Base-by-base conservation (phyloP, 163 green algal genomes). In the Prototheca stagnorum region DNA sequence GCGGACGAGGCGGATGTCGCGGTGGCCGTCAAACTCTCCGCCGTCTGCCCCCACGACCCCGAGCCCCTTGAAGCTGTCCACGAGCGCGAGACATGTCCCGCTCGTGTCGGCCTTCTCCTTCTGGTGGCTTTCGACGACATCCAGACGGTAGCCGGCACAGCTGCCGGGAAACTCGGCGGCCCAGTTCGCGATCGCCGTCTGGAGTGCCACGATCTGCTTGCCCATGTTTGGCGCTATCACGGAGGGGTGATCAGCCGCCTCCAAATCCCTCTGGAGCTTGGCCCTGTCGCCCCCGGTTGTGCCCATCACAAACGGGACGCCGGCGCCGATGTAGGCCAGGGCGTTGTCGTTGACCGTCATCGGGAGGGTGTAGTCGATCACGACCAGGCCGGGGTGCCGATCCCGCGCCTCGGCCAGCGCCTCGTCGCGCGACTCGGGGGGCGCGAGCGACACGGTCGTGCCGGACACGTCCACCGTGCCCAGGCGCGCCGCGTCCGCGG, bases 161-260 rank as follows among this genome's bases (percentile, higher is more conserved):
- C 79, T 83, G 21, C 84, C 83, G 0, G 85, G 85, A 59, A 92
- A 95, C 11, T 55, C 57, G n/a, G 84, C 54, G 2, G 78, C 81
- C 81, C 88, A 85, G 43, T 79, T 64, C 47, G 86, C 75, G 79
- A 93, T 84, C 59, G 81, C 87, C 1, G 84, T 89, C 64, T 96
- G 86, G 49, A 93, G 84, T 8, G 86, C 86, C 16, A 95, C 82
- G 19, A 97, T 77, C 78, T 93, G 90, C 74, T 99, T 99, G 42
- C 91, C 91, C 91, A 99, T 99, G 49, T 99, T 84, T 8, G 91
- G 85, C 2, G 91, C 89, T 36, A 99, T 93, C 3, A 99, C 88
- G 8, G 88, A 87, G 59, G 92, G 91, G 14, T 70, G 39, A 11
- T 66, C 74, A 5, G 73, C 52, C 1, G 50, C 60, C 22, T 67